phyloP scores from a whole-genome alignment of 768 basidiomycete species.

The Tricholoma saponaceum region DNA sequence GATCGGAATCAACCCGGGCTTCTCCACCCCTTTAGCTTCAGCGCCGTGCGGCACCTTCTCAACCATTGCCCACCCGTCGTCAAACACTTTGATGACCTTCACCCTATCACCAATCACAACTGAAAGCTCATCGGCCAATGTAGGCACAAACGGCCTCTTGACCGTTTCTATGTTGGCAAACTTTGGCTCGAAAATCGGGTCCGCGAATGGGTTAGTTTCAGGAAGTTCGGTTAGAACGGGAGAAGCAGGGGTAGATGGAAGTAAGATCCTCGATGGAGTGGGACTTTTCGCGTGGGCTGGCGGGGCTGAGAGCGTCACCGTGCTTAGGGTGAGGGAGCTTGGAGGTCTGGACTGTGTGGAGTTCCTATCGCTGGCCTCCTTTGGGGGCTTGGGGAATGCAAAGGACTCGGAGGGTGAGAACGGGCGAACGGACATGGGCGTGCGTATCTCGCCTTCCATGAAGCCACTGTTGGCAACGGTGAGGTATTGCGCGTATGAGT shows the following conservation, averaged over 20 bases:
- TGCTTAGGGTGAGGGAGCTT: constrained; percentile 15
- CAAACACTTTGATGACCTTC: constrained; percentile 49
- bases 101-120: constrained; percentile 51
- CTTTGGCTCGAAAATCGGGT: constrained; percentile 19
- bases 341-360: constrained; percentile 17
- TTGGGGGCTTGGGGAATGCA: constrained; percentile 63
- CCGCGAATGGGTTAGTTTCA: constrained; percentile 30
- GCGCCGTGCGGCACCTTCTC: constrained; percentile 37
- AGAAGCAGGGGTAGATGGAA: constrained; percentile 9
- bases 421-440: constrained; percentile 61
- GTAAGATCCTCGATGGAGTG: constrained; percentile 4
- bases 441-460: constrained; percentile 24
- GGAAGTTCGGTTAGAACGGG: neutral
- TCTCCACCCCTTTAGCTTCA: constrained; percentile 1
- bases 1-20: constrained; percentile 60
- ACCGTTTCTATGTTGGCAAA: constrained; percentile 46
- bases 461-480: constrained; percentile 22
- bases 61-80: constrained; percentile 70
- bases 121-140: constrained; percentile 54
- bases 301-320: neutral
- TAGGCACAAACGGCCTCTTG: constrained; percentile 51
- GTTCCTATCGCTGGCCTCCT: constrained; percentile 18
- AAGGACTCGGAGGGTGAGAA: constrained; percentile 68
- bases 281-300: neutral
- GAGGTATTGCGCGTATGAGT: constrained; percentile 37